Evolutionary conservation across 768 basidiomycete genomes (phyloP).

Genomic region (Boletus sp.): DNA sequence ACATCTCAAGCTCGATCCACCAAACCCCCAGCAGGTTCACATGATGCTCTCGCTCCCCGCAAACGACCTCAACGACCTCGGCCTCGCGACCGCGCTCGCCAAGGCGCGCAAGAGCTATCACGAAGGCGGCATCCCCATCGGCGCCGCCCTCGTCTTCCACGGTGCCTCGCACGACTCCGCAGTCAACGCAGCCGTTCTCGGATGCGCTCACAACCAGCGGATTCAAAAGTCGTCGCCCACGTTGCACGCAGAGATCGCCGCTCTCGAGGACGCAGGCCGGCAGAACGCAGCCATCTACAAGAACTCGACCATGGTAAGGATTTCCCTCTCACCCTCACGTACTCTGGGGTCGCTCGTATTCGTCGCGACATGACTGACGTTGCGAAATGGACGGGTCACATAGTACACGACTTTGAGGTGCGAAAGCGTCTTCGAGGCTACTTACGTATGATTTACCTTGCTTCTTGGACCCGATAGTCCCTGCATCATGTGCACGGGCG

Average conservation of each 20-base stretch:
- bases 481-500: constrained; percentile 66
- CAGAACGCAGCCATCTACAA: constrained; percentile 44
- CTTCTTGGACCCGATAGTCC: constrained; percentile 33
- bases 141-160: constrained; percentile 45
- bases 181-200: constrained; percentile 32
- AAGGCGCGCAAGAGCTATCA: constrained; percentile 47
- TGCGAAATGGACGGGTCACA: not conserved
- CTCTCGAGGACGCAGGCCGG: constrained; percentile 54
- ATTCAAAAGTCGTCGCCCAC: constrained; percentile 44
- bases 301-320: constrained; percentile 47
- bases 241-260: constrained; percentile 48
- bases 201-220: constrained; percentile 44
- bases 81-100: constrained; percentile 32
- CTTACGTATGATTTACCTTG: no score
- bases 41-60: not conserved
- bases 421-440: not conserved
- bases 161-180: constrained; percentile 7
- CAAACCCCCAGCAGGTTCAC: not conserved
- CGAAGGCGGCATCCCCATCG: constrained; percentile 66
- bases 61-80: constrained; percentile 27
- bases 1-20: not conserved
- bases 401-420: constrained; percentile 42
- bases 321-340: not conserved
- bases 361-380: not conserved
- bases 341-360: not conserved